Evolutionary conservation across 2,329 filamentous ascomycete species (phyloP).

Genomic region (Aspergillus neoniger): DNA sequence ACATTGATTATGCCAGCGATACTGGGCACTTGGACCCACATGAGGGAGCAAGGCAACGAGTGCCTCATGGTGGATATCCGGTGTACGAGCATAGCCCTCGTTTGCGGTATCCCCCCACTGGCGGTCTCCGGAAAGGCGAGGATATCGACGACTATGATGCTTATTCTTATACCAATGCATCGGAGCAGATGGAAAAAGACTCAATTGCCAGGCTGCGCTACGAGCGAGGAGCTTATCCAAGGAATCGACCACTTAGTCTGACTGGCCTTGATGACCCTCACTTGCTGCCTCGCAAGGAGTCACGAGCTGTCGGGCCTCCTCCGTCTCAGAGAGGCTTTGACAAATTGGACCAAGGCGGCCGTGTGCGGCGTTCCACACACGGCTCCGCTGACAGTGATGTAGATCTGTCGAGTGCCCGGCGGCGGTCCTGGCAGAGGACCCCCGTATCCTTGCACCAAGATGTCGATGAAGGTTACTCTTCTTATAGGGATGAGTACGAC

Average conservation of each 20-base stretch:
- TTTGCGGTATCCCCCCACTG: constrained; percentile 33
- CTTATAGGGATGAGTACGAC: constrained; percentile 48
- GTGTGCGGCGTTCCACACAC: constrained; percentile 27
- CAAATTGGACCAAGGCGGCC: constrained; percentile 34
- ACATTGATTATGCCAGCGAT: constrained; percentile 41
- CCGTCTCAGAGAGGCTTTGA: constrained; percentile 42
- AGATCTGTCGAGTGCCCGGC: constrained; percentile 40
- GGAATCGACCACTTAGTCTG: constrained; percentile 43
- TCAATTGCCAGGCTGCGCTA: constrained; percentile 41
- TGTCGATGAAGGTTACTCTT: constrained; percentile 45
- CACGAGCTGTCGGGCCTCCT: constrained; percentile 39
- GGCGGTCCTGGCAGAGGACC: constrained; percentile 44
- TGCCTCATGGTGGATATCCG: constrained; percentile 29
- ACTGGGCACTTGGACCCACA: constrained; percentile 31
- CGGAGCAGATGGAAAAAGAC: constrained; percentile 51
- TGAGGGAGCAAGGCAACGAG: constrained; percentile 24
- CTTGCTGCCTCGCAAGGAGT: constrained; percentile 28
- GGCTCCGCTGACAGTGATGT: constrained; percentile 31
- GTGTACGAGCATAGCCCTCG: constrained; percentile 26
- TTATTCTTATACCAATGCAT: constrained; percentile 51
- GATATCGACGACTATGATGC: constrained; percentile 46
- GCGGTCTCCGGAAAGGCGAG: constrained; percentile 34
- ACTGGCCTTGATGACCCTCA: constrained; percentile 40
- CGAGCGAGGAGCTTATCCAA: constrained; percentile 26
- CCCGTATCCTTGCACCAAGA: constrained; percentile 52